A percentile compares a stretch with the other conserved stretches of the same genome.
Evolutionary conservation across 192 early-diverging fungal genomes (phyloP).

Genomic region (Entomortierella lignicola): DNA sequence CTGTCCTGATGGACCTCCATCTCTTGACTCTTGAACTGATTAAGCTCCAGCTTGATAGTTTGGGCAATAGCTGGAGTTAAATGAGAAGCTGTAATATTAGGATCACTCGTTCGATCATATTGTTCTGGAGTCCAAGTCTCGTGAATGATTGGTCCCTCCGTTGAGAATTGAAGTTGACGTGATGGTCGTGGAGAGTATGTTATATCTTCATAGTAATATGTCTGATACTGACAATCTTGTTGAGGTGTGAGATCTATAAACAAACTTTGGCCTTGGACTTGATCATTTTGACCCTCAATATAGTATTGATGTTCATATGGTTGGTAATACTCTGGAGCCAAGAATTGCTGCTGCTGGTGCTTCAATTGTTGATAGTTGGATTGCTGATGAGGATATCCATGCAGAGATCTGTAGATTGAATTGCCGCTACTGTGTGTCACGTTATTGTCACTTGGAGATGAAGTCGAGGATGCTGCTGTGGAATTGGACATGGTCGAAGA

Average conservation of each 20-base stretch:
- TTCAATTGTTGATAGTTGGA: slow-evolving; percentile 2
- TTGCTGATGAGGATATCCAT: not conserved
- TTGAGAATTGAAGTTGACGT: slow-evolving; percentile 60
- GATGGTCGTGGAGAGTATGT: slow-evolving; percentile 32
- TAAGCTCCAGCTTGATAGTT: slow-evolving; percentile 92
- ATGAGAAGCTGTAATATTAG: slow-evolving; percentile 81
- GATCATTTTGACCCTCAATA: not conserved
- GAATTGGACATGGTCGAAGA: slow-evolving; percentile 21
- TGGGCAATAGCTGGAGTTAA: slow-evolving; percentile 88
- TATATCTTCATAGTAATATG: slow-evolving; percentile 29
- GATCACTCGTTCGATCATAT: slow-evolving; percentile 91
- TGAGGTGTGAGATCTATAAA: not conserved
- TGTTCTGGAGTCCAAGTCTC: slow-evolving; percentile 78
- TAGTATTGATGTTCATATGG: not conserved
- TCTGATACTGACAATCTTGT: slow-evolving; percentile 14
- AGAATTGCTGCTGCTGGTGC: slow-evolving; percentile 12
- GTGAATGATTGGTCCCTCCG: slow-evolving; percentile 62
- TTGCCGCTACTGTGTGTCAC: no score
- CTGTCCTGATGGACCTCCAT: slow-evolving; percentile 91
- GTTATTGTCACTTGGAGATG: not conserved
- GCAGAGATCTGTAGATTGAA: not conserved
- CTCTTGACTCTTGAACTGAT: slow-evolving; percentile 92
- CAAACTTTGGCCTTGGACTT: not conserved
- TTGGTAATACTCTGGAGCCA: not conserved
- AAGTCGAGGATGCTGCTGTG: slow-evolving; percentile 13